phyloP scores from a whole-genome alignment of 1,139 yeast species.

The Yamadazyma siamensis region DNA sequence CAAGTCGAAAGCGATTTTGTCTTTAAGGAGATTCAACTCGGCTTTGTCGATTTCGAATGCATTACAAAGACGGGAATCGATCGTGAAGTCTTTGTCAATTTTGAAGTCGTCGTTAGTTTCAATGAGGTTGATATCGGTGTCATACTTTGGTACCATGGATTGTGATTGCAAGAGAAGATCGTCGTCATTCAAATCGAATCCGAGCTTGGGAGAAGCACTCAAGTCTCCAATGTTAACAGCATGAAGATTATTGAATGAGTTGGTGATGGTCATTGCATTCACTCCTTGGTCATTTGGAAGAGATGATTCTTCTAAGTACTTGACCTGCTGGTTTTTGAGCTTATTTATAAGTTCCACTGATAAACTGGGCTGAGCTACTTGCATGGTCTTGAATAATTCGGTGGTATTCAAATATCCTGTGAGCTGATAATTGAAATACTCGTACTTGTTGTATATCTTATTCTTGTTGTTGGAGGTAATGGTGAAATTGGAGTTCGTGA shows the following conservation, averaged over 20 bases:
- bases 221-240: neutral
- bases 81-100: constrained; percentile 12
- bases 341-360: constrained; percentile 12
- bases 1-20: constrained; percentile 40
- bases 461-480: constrained; percentile 12
- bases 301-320: constrained; percentile 2
- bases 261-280: constrained; percentile 3
- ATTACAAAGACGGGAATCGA: constrained; percentile 8
- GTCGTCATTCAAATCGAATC: constrained; percentile 8
- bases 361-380: constrained; percentile 39
- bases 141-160: constrained; percentile 5
- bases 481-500: constrained; percentile 18
- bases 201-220: neutral
- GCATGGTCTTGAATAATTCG: constrained; percentile 41
- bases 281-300: neutral
- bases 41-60: constrained; percentile 8
- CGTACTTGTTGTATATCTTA: constrained; percentile 20
- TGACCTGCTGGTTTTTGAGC: constrained; percentile 11
- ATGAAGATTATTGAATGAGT: constrained; percentile 1
- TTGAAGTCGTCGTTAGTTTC: constrained; percentile 13
- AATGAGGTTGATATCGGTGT: constrained; percentile 8
- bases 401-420: constrained; percentile 38
- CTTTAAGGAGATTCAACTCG: constrained; percentile 34
- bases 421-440: constrained; percentile 40
- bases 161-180: constrained; percentile 1